Evolutionary conservation across 1,284 basidiomycete species (phyloP).

Genomic region (Takashimella tepidaria): DNA sequence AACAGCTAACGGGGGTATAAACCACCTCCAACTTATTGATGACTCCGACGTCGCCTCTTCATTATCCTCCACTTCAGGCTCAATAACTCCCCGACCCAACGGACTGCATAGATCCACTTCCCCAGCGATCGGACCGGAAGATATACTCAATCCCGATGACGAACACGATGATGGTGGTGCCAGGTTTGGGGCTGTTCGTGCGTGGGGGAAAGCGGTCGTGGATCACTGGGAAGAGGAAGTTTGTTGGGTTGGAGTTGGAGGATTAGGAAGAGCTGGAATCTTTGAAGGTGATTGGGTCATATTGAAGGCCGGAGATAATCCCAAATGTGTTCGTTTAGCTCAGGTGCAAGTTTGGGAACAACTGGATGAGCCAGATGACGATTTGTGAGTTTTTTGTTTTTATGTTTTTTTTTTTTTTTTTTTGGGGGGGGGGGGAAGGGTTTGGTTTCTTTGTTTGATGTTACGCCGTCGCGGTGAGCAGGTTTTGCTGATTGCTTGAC

Average conservation of each 20-base stretch:
- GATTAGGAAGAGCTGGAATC: slow-evolving; percentile 67
- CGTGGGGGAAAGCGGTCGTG: slow-evolving; percentile 9
- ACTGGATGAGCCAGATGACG: slow-evolving; percentile 30
- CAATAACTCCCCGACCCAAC: slow-evolving; percentile 42
- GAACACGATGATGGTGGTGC: slow-evolving; percentile 19
- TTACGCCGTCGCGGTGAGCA: no score
- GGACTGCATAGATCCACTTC: slow-evolving; percentile 14
- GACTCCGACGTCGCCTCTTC: slow-evolving; percentile 17
- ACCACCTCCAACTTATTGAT: slow-evolving; percentile 12
- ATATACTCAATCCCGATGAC: slow-evolving; percentile 4
- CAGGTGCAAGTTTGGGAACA: slow-evolving; percentile 57
- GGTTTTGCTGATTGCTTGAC: background rate
- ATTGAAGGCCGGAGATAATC: slow-evolving; percentile 20
- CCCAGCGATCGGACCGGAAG: slow-evolving; percentile 9
- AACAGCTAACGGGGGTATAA: slow-evolving; percentile 2
- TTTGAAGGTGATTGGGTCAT: slow-evolving; percentile 85
- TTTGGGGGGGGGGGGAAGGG: no score
- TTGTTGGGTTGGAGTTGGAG: slow-evolving; percentile 47
- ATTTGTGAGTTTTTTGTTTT: slow-evolving; percentile 25
- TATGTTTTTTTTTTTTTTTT: background rate
- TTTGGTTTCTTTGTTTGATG: no score
- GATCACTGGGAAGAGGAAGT: slow-evolving; percentile 22
- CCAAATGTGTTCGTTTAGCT: slow-evolving; percentile 49
- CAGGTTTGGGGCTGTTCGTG: slow-evolving; percentile 20
- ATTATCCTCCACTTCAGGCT: slow-evolving; percentile 36